Conservation (phyloP, 352 stramenopile species). For the Globisporangium yorkense region DNA sequence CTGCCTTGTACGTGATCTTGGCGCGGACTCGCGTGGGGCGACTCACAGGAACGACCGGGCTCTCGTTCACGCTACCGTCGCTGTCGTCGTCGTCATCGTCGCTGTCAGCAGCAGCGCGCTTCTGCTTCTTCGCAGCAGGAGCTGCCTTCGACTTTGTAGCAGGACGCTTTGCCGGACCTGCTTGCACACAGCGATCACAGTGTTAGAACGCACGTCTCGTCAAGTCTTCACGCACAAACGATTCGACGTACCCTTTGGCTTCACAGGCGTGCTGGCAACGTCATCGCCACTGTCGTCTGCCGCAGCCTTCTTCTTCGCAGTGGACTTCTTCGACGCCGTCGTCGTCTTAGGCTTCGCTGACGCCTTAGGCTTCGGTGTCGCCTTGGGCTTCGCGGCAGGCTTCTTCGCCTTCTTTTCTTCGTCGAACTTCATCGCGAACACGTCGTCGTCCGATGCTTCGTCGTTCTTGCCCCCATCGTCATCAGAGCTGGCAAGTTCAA, state of each 20-base stretch:
- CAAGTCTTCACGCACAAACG: not conserved
- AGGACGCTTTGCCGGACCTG: constrained; percentile 7
- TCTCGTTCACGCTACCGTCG: constrained; percentile 4
- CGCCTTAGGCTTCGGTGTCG: constrained; percentile 8
- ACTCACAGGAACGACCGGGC: constrained; percentile 15
- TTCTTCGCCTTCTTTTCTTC: constrained; percentile 29
- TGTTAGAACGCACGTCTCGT: not conserved
- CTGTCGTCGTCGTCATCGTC: constrained; percentile 18
- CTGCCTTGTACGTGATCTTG: constrained; percentile 44
- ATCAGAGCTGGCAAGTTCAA: constrained; percentile 41
- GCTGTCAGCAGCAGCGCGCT: constrained; percentile 10
- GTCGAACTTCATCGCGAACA: constrained; percentile 50
- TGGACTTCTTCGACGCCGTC: constrained; percentile 14
- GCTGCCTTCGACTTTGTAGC: constrained; percentile 10
- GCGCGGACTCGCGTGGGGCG: constrained; percentile 33
- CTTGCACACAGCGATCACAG: not conserved
- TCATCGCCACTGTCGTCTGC: constrained; percentile 18
- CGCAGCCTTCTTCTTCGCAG: constrained; percentile 7
- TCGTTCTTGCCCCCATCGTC: constrained; percentile 21
- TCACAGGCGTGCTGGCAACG: constrained; percentile 12
- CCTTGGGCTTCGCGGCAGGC: constrained; percentile 30
- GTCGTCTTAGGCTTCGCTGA: constrained; percentile 11
- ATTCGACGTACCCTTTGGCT: constrained; percentile 18
- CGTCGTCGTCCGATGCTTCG: constrained; percentile 38
- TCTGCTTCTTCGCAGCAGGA: constrained; percentile 32